Conservation (phyloP, 148 eudicot species). For the Silene latifolia region DNA sequence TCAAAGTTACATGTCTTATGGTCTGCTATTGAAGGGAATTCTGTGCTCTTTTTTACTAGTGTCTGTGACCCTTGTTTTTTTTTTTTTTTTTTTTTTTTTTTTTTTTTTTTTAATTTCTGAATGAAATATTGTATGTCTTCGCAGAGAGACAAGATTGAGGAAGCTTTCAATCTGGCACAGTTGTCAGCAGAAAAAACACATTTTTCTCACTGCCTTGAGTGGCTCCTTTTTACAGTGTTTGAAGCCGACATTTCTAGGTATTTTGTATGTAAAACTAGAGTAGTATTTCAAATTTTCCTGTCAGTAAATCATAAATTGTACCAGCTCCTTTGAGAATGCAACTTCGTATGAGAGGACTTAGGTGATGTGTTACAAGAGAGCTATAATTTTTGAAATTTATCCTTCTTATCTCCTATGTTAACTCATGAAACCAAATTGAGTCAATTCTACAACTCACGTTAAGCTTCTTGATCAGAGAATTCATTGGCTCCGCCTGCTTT, state of each 20-base stretch:
- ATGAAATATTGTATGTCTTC: conserved; percentile 5
- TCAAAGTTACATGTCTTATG: background rate
- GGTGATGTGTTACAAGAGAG: background rate
- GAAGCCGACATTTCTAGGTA: conserved; percentile 98
- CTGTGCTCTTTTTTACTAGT: conserved; percentile 7
- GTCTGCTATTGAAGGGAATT: background rate
- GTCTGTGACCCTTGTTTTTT: conserved; percentile 1
- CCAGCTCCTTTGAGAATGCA: background rate
- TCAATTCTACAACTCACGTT: background rate
- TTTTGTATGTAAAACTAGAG: background rate
- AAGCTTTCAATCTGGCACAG: conserved; percentile 84
- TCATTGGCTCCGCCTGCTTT: background rate
- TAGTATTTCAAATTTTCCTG: background rate
- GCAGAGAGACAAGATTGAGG: conserved; percentile 90
- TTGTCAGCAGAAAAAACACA: conserved; percentile 93
- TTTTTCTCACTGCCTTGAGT: conserved; percentile 96
- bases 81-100: no score
- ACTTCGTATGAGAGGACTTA: background rate
- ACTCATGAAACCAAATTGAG: background rate
- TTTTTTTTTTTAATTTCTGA: no score
- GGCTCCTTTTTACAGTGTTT: conserved; percentile 99
- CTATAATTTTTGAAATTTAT: background rate
- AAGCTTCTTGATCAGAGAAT: background rate
- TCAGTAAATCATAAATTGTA: background rate
- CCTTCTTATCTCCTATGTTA: background rate